Percentiles rank a stretch among this genome's conserved stretches.
Evolutionary conservation across 139 green algal species (phyloP).

Genomic region (Mesotaenium endlicherianum): DNA sequence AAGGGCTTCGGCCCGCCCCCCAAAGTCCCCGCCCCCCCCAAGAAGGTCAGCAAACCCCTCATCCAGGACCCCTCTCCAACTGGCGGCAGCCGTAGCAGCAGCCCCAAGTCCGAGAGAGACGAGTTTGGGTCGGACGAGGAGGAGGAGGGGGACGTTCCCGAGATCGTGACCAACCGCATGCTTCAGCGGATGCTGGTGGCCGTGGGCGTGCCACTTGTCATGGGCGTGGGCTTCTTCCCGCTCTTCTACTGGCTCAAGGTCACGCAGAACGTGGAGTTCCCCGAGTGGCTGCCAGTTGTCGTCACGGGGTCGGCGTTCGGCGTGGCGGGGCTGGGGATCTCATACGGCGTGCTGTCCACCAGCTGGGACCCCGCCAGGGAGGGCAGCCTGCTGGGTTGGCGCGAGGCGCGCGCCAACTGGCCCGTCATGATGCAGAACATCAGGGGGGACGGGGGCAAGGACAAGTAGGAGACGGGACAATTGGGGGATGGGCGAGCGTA

Average conservation of each 20-base stretch:
- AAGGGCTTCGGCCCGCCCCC: too few species aligned
- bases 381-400: constrained; percentile 34
- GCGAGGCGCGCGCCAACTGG: constrained; percentile 42
- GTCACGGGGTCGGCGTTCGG: constrained; percentile 34
- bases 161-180: constrained; percentile 54
- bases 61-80: too few species aligned
- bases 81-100: too few species aligned
- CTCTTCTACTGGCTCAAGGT: constrained; percentile 56
- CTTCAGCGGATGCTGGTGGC: constrained; percentile 36
- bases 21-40: too few species aligned
- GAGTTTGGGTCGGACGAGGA: too few species aligned
- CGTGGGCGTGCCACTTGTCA: constrained; percentile 37
- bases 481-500: too few species aligned
- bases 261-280: constrained; percentile 51
- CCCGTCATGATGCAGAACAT: constrained; percentile 32
- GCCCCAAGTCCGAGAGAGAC: too few species aligned
- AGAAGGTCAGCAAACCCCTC: too few species aligned
- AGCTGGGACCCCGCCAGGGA: constrained; percentile 43
- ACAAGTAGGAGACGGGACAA: too few species aligned
- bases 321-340: constrained; percentile 37
- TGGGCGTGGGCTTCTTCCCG: constrained; percentile 50
- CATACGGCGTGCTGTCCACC: constrained; percentile 50
- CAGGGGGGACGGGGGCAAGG: constrained; percentile 18
- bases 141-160: constrained; percentile 42
- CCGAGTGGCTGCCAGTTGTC: constrained; percentile 44